Conservation (phyloP, 2,329 filamentous ascomycete genomes). For the Camillea tinctor region DNA sequence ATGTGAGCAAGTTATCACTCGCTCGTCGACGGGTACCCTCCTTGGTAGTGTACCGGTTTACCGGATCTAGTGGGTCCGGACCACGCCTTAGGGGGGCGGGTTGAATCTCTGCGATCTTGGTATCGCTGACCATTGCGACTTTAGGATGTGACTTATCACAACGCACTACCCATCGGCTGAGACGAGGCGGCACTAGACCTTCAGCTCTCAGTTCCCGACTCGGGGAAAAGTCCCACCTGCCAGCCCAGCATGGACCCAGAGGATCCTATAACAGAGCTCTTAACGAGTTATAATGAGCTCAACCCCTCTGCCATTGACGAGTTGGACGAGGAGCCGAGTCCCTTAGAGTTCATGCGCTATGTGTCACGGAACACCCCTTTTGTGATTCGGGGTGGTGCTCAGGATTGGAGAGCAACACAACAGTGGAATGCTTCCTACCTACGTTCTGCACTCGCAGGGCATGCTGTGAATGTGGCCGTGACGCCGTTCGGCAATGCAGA, state of each 20-base stretch:
- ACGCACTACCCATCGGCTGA: not conserved
- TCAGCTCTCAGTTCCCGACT: not conserved
- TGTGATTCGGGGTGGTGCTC: slow-evolving; percentile 63
- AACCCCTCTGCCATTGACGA: slow-evolving; percentile 62
- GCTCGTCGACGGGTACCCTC: not conserved
- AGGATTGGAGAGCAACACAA: slow-evolving; percentile 59
- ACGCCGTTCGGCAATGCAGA: slow-evolving; percentile 68
- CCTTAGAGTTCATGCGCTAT: slow-evolving; percentile 77
- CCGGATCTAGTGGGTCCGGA: not conserved
- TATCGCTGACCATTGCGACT: not conserved
- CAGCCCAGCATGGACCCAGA: slow-evolving; percentile 13
- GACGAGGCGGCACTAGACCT: not conserved
- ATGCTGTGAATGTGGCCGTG: slow-evolving; percentile 70
- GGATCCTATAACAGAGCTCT: slow-evolving; percentile 53
- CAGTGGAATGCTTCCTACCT: slow-evolving; percentile 65
- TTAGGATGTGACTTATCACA: not conserved
- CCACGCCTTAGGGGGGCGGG: not conserved
- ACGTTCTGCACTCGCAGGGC: slow-evolving; percentile 49
- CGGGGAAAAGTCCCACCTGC: not conserved
- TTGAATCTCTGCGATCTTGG: not conserved
- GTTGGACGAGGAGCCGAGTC: slow-evolving; percentile 63
- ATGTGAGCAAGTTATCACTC: not conserved
- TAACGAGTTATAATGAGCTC: slow-evolving; percentile 71
- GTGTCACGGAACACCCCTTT: slow-evolving; percentile 75
- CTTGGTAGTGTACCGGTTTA: not conserved